Percentiles rank a stretch among this genome's conserved stretches.
Evolutionary conservation across 2,329 filamentous ascomycete genomes (phyloP).

Genomic region (Neopestalotiopsis clavispora): DNA sequence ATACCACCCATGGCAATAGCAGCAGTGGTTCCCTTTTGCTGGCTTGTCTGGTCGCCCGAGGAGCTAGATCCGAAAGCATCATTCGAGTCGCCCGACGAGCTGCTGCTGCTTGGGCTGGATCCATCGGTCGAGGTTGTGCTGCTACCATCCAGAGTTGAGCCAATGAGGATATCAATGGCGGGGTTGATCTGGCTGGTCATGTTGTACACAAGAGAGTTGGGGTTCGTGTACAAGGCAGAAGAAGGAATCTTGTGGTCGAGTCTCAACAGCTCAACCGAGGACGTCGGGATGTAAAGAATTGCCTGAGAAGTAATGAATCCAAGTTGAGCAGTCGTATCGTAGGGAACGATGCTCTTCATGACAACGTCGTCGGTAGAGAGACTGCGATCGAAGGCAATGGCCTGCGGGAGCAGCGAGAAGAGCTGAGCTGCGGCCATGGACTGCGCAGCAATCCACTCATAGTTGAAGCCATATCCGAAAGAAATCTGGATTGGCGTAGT

Average conservation of each 20-base stretch:
- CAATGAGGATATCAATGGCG: conserved; percentile 70
- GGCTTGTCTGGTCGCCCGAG: conserved; percentile 53
- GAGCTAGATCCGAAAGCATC: conserved; percentile 48
- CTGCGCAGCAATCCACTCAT: conserved; percentile 76
- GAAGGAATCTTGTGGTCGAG: conserved; percentile 73
- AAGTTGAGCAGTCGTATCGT: conserved; percentile 70
- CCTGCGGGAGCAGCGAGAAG: conserved; percentile 76
- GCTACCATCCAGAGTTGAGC: conserved; percentile 46
- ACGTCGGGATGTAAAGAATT: conserved; percentile 75
- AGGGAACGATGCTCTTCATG: conserved; percentile 76
- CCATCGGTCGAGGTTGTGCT: conserved; percentile 44
- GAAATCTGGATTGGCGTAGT: conserved; percentile 81
- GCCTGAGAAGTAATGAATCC: conserved; percentile 85
- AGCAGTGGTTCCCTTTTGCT: conserved; percentile 65
- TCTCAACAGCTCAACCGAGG: conserved; percentile 69
- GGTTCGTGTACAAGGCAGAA: conserved; percentile 77
- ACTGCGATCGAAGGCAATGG: conserved; percentile 68
- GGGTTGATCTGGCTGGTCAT: conserved; percentile 85
- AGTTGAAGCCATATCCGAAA: conserved; percentile 82
- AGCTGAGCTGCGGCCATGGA: conserved; percentile 81
- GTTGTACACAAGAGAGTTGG: conserved; percentile 67
- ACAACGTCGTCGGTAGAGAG: conserved; percentile 61
- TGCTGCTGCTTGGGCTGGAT: conserved; percentile 38
- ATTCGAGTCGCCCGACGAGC: conserved; percentile 31
- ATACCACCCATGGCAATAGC: conserved; percentile 80